These are phyloP conservation scores for Adansonia digitata DNA, from an alignment of 345 rosid species.

Conservation along the genomic window DNA sequence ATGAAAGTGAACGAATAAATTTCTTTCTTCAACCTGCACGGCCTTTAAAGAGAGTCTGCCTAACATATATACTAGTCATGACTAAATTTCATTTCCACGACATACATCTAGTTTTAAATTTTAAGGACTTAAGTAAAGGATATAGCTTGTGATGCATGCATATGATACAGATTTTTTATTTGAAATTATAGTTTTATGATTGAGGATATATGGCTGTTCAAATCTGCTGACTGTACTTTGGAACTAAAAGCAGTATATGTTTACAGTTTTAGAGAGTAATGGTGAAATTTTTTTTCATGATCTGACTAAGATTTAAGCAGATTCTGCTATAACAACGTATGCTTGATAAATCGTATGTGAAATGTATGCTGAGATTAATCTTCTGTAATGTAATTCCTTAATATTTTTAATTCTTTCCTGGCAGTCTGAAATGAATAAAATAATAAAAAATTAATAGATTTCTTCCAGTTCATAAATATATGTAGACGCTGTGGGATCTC, in stretches of 20 bases:
- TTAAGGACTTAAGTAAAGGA: background rate
- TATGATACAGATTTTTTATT: background rate
- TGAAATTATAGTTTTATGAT: background rate
- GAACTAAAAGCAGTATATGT: background rate
- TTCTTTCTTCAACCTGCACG: background rate
- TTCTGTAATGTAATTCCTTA: too few relatives aligned
- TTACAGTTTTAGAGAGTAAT: background rate
- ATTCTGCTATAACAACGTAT: background rate
- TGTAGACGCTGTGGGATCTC: too few relatives aligned
- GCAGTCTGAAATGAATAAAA: too few relatives aligned
- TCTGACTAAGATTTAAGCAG: background rate
- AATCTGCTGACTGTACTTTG: background rate
- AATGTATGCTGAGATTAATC: too few relatives aligned
- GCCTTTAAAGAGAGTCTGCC: too few relatives aligned
- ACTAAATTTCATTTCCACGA: too few relatives aligned
- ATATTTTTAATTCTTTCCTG: too few relatives aligned
- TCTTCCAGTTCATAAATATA: too few relatives aligned
- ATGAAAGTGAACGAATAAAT: too few relatives aligned
- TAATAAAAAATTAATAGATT: too few relatives aligned
- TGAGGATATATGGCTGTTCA: background rate
- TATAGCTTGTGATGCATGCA: background rate
- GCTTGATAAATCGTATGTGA: too few relatives aligned
- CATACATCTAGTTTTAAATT: background rate
- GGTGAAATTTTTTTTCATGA: background rate
- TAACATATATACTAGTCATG: too few relatives aligned